These are phyloP conservation scores for Trichoderma semiorbis DNA, from an alignment of 2,329 filamentous ascomycete species.

Conservation along the genomic window DNA sequence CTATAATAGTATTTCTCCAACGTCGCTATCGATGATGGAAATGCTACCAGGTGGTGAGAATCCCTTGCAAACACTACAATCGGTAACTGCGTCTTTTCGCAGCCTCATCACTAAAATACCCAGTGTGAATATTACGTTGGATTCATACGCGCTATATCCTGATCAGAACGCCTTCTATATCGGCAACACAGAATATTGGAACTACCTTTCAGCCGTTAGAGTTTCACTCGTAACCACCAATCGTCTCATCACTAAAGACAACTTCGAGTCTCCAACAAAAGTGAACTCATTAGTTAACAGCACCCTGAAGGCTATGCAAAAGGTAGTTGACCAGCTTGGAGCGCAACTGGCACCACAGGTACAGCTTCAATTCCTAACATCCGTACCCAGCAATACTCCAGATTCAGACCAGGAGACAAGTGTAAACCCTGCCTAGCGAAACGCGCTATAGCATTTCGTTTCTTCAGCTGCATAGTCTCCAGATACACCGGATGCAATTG, in stretches of 20 bases:
- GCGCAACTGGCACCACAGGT: not conserved
- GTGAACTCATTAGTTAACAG: not conserved
- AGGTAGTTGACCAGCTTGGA: not conserved
- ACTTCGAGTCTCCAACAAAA: not conserved
- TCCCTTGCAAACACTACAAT: not conserved
- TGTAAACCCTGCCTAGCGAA: conserved; percentile 3
- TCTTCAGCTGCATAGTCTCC: not conserved
- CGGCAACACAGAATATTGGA: not conserved
- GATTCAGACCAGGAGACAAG: conserved; percentile 1
- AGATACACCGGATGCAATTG: not conserved
- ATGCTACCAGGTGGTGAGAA: conserved; percentile 1
- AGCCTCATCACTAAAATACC: not conserved
- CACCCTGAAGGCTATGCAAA: not conserved
- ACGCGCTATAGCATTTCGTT: conserved; percentile 4
- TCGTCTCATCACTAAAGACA: conserved; percentile 1
- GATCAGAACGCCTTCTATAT: not conserved
- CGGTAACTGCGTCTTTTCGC: not conserved
- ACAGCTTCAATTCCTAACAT: not conserved
- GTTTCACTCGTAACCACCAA: not conserved
- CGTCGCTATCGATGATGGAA: not conserved
- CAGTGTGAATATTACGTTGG: not conserved
- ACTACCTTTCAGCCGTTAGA: not conserved
- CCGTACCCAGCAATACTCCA: not conserved
- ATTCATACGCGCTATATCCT: not conserved
- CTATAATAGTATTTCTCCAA: not conserved